Evolutionary conservation across 441 rosid genomes (phyloP).

Genomic region (Erysimum cheiri): DNA sequence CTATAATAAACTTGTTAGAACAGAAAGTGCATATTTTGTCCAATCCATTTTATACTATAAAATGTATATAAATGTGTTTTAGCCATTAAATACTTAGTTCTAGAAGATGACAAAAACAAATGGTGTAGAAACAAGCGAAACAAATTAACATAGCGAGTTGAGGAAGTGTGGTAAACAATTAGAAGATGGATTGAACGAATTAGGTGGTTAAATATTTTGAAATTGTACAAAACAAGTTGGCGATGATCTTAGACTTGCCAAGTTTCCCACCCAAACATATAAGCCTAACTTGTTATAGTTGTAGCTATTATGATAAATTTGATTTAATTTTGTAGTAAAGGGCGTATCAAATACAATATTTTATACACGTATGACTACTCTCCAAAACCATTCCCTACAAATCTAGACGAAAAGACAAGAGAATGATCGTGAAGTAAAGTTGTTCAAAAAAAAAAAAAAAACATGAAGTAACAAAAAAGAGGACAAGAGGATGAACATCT

Average conservation of each 20-base stretch:
- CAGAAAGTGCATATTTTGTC: not conserved
- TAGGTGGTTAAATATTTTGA: not conserved
- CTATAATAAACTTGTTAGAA: no score
- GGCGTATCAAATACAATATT: not conserved
- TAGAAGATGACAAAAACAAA: not conserved
- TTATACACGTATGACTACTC: not conserved
- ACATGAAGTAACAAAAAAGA: not conserved
- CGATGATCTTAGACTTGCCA: not conserved
- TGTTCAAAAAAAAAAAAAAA: no score
- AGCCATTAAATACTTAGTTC: not conserved
- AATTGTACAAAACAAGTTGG: not conserved
- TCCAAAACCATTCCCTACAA: not conserved
- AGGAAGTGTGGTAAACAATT: not conserved
- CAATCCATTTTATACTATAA: not conserved
- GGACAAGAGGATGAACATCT: not conserved
- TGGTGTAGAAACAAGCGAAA: not conserved
- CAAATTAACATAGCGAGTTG: not conserved
- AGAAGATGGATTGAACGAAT: not conserved
- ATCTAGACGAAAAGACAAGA: not conserved
- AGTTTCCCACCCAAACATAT: not conserved
- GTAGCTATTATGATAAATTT: not conserved
- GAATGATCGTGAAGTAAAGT: not conserved
- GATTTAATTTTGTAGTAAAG: not conserved
- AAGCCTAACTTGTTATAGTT: not conserved
- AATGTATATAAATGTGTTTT: not conserved